Percentiles rank a stretch among this genome's conserved stretches.
phyloP scores from a whole-genome alignment of 225 moss, liverwort and hornwort genomes.

The Climacium dendroides region DNA sequence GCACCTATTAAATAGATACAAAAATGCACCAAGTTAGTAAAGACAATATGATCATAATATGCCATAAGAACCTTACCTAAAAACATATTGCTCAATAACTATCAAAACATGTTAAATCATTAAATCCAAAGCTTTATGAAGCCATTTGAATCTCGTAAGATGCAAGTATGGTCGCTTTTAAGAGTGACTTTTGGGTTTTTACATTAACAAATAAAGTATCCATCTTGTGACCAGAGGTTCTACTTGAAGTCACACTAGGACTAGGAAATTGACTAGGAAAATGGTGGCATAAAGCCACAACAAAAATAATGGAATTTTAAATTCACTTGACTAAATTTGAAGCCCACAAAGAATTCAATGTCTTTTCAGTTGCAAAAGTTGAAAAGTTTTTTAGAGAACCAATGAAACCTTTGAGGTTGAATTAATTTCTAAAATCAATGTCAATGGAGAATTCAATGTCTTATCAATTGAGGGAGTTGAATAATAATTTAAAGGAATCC shows the following conservation, averaged over 20 bases:
- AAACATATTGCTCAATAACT: no score
- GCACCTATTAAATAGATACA: background rate
- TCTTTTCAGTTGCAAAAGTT: accelerated
- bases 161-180: no score
- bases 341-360: background rate
- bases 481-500: background rate
- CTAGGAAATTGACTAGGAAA: background rate
- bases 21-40: background rate
- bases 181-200: no score
- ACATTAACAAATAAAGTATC: no score
- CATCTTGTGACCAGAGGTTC: no score
- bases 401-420: background rate
- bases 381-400: background rate
- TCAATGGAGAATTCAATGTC: accelerated
- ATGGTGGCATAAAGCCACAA: accelerated
- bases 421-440: accelerated
- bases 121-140: no score
- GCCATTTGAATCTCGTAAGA: no score
- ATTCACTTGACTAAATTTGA: background rate
- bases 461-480: background rate
- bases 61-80: background rate
- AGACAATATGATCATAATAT: background rate
- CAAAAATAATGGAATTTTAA: background rate
- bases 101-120: background rate
- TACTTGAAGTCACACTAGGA: no score